Conservation (phyloP, 495 filamentous ascomycete species). For the Alectoria sarmentosa region DNA sequence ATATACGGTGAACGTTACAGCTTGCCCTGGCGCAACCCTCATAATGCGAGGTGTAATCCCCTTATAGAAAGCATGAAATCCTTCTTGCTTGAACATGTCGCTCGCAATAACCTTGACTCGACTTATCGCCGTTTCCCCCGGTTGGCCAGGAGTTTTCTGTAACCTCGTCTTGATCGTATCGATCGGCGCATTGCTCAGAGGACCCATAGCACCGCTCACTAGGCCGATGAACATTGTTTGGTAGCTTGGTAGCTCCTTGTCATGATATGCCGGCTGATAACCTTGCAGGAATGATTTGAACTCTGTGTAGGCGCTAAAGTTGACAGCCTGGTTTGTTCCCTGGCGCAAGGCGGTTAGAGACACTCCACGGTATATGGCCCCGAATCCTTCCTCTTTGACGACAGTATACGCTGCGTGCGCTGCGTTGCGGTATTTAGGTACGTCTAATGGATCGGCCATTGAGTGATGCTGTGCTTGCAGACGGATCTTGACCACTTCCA, state of each 20-base stretch:
- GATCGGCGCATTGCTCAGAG: slow-evolving; percentile 92
- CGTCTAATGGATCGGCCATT: slow-evolving; percentile 84
- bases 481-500: slow-evolving; percentile 98
- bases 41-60: slow-evolving; percentile 97
- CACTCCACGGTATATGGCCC: slow-evolving; percentile 85
- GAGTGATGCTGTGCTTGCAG: slow-evolving; percentile 95
- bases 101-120: slow-evolving; percentile 71
- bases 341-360: slow-evolving; percentile 88
- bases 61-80: slow-evolving; percentile 92
- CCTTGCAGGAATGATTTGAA: slow-evolving; percentile 72
- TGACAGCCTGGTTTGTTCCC: slow-evolving; percentile 95
- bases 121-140: slow-evolving; percentile 68
- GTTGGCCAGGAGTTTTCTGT: slow-evolving; percentile 79
- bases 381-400: slow-evolving; percentile 79
- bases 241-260: slow-evolving; percentile 65
- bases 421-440: slow-evolving; percentile 95
- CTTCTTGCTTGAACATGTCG: slow-evolving; percentile 98
- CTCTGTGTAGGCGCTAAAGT: slow-evolving; percentile 97
- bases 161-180: slow-evolving; percentile 98
- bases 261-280: slow-evolving; percentile 52
- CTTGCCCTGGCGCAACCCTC: slow-evolving; percentile 95
- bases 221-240: slow-evolving; percentile 90
- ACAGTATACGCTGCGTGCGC: slow-evolving; percentile 94
- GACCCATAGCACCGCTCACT: slow-evolving; percentile 89
- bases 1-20: slow-evolving; percentile 97